A percentile compares a stretch with the other conserved stretches of the same genome.
Evolutionary conservation across 805 yeast genomes (phyloP).

Genomic region (Schwanniomyces pseudopolymorphus): DNA sequence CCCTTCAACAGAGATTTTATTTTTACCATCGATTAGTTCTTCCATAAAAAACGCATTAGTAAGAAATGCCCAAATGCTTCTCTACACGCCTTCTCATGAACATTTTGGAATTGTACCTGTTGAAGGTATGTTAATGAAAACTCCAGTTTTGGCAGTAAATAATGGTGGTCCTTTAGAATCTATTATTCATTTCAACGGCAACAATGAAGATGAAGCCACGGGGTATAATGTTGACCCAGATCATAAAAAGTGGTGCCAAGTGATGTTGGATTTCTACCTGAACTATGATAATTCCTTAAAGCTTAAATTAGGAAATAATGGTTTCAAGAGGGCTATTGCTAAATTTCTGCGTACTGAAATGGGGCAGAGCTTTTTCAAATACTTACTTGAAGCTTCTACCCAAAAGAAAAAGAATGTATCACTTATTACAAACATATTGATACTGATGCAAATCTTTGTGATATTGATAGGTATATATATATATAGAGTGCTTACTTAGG

Average conservation of each 20-base stretch:
- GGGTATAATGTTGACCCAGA: constrained; percentile 60
- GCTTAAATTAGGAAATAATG: constrained; percentile 32
- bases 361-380: constrained; percentile 30
- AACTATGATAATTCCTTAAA: constrained; percentile 19
- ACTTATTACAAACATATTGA: constrained; percentile 6
- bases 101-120: constrained; percentile 98
- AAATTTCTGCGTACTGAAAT: constrained; percentile 48
- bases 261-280: constrained; percentile 39
- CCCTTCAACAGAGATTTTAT: constrained; percentile 52
- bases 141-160: constrained; percentile 82
- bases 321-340: constrained; percentile 33
- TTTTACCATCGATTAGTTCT: constrained; percentile 78
- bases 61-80: constrained; percentile 53
- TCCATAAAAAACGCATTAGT: constrained; percentile 62
- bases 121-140: constrained; percentile 85
- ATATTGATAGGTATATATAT: constrained; percentile 6
- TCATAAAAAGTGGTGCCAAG: constrained; percentile 54
- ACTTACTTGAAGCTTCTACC: constrained; percentile 8
- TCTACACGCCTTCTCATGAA: constrained; percentile 89
- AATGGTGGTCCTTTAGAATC: constrained; percentile 95
- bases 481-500: constrained; percentile 1
- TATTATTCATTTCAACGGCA: constrained; percentile 35
- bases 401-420: constrained; percentile 12
- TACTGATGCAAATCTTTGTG: constrained; percentile 5
- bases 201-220: constrained; percentile 44